Base-by-base conservation (phyloP, 768 basidiomycete genomes). In the Trametes coccinea region DNA sequence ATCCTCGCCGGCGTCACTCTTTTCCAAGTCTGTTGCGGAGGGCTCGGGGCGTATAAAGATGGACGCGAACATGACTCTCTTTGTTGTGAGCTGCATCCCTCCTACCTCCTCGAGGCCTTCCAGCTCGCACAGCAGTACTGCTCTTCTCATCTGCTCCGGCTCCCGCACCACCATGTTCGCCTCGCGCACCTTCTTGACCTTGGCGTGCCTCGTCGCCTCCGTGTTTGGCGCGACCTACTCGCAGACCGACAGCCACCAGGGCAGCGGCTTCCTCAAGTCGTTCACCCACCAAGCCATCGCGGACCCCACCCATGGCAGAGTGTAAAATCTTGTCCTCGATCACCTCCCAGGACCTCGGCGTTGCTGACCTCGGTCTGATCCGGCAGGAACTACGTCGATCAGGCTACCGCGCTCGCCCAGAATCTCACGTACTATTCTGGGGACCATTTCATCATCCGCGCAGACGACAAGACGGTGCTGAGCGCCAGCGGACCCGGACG, bases 261-360 rank as follows among this genome's bases (percentile, higher is more conserved):
- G 84, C 16, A 62, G 66, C 61, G 77, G 74, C 17, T 87, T 89
- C 66, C 76, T 83, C 59, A 72, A 74, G n/a, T 70, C 76, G 9
- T 89, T 89, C 66, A 62, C 69, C 4, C 79, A 78, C 66, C 67
- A 84, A 66, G 75, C 76, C 17, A 80, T 83, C 43, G 14, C 80
- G 1, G 88, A 89, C 67, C 87, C 87, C 4, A 88, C 87, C 6
- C 77, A 86, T 63, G 87, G 87, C 31, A 78, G 86, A 54, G 88
- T 90, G 87, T 87, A 71, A 66, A 82, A 34, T n/a, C n/a, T 16
- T 49, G 13, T 48, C 45, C 13, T 39, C 49, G 40, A 16, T 27
- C 45, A 34, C 46, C 31, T 37, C 34, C 34, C 34, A 11, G 34
- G 34, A 11, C 5, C 34, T 5, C 17, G 11, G 37, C 44, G n/a